These are phyloP conservation scores for Verbascum thapsus DNA, from an alignment of 257 asterid species.

Conservation along the genomic window DNA sequence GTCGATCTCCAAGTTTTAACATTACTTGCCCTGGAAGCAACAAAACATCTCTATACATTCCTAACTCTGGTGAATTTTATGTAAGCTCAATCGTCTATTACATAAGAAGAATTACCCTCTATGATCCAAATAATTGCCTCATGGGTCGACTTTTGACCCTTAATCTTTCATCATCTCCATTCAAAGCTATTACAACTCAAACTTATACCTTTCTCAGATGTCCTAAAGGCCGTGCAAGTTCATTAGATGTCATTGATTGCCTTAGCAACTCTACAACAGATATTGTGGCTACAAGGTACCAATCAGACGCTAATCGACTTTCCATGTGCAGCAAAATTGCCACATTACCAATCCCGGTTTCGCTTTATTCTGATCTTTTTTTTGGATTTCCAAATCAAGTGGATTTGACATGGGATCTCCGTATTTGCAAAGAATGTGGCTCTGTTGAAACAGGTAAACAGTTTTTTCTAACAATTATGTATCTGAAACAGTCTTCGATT, in stretches of 20 bases:
- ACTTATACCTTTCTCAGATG: conserved; percentile 54
- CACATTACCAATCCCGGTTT: conserved; percentile 40
- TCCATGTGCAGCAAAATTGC: conserved; percentile 33
- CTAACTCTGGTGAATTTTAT: conserved; percentile 42
- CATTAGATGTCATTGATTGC: conserved; percentile 44
- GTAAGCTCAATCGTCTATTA: conserved; percentile 44
- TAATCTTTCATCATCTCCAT: conserved; percentile 44
- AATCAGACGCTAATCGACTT: background rate
- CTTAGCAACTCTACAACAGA: conserved; percentile 45
- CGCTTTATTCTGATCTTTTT: conserved; percentile 12
- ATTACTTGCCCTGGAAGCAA: conserved; percentile 34
- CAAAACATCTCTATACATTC: conserved; percentile 38
- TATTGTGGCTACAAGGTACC: conserved; percentile 10
- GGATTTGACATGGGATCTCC: conserved; percentile 49
- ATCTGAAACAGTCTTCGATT: conserved; percentile 1
- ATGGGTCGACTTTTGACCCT: conserved; percentile 42
- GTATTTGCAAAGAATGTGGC: conserved; percentile 40
- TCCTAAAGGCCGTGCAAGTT: conserved; percentile 29
- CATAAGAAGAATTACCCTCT: conserved; percentile 35
- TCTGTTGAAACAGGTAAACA: conserved; percentile 38
- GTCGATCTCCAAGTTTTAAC: conserved; percentile 51
- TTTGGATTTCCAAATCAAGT: conserved; percentile 34
- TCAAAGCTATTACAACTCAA: conserved; percentile 33
- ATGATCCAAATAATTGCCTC: conserved; percentile 53
- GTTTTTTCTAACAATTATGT: background rate